A percentile compares a stretch with the other conserved stretches of the same genome.
These are phyloP conservation scores for Primulina tabacum DNA, from an alignment of 257 asterid genomes.

Conservation along the genomic window DNA sequence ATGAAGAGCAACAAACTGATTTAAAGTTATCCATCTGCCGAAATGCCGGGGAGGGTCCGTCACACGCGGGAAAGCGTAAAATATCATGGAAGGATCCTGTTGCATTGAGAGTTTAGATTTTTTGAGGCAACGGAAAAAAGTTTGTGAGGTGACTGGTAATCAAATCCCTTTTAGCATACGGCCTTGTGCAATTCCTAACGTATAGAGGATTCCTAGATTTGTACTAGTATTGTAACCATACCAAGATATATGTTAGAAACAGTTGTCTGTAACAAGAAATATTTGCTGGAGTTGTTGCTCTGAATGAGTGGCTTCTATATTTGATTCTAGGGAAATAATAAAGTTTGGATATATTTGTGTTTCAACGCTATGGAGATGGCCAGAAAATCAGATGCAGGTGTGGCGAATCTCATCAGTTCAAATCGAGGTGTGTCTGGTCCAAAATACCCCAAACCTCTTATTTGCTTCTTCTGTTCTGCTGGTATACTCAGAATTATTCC, in stretches of 20 bases:
- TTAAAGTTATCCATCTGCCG: conserved; percentile 59
- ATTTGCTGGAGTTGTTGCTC: neutral
- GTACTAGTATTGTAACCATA: neutral
- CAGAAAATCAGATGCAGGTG: neutral
- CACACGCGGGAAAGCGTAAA: conserved; percentile 69
- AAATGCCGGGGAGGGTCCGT: conserved; percentile 58
- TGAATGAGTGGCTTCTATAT: neutral
- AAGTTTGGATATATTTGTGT: neutral
- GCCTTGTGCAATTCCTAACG: conserved; percentile 3
- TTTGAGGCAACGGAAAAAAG: conserved; percentile 10
- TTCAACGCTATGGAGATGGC: neutral
- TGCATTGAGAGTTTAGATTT: conserved; percentile 69
- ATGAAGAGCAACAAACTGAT: conserved; percentile 60
- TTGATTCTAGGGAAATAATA: neutral
- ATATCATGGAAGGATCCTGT: conserved; percentile 89
- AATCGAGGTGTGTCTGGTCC: neutral
- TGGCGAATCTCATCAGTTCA: neutral
- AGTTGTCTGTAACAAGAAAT: conserved; percentile 9
- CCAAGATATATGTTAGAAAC: conserved; percentile 2
- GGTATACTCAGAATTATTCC: neutral
- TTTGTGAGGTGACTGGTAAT: neutral
- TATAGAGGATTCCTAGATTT: conserved; percentile 2
- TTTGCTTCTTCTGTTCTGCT: neutral
- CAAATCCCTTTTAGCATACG: neutral
- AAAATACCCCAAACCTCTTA: neutral